Conservation (phyloP, 805 yeast species). For the Starmerella vaccinii region DNA sequence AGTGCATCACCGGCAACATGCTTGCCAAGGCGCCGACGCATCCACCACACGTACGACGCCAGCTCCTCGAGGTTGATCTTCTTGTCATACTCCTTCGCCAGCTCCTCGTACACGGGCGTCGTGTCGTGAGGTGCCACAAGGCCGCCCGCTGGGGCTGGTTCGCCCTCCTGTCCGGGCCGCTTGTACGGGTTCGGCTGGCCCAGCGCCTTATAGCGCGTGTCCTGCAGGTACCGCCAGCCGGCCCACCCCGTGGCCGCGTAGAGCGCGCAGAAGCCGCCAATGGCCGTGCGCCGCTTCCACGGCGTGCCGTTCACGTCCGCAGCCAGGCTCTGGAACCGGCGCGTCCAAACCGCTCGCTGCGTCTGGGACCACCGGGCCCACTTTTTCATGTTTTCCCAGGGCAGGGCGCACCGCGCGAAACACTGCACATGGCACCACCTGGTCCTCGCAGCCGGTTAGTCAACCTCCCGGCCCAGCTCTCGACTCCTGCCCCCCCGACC, state of each 20-base stretch:
- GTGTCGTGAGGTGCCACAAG: conserved; percentile 47
- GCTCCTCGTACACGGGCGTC: conserved; percentile 49
- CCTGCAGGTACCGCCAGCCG: conserved; percentile 28
- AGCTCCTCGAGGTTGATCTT: conserved; percentile 69
- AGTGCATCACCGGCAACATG: conserved; percentile 79
- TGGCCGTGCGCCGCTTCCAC: conserved; percentile 21
- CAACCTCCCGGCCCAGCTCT: not conserved
- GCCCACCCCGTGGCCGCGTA: conserved; percentile 19
- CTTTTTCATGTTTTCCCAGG: not conserved
- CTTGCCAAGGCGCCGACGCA: conserved; percentile 70
- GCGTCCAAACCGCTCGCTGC: conserved; percentile 1
- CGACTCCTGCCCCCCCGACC: no score
- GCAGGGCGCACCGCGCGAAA: not conserved
- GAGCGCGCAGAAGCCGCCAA: conserved; percentile 16
- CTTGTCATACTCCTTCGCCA: conserved; percentile 72
- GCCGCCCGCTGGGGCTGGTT: conserved; percentile 10
- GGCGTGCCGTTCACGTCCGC: conserved; percentile 17
- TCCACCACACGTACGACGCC: conserved; percentile 36
- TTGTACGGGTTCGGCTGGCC: conserved; percentile 30
- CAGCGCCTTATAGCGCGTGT: conserved; percentile 31
- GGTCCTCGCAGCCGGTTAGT: conserved; percentile 1
- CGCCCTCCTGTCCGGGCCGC: conserved; percentile 6
- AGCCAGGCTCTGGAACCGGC: not conserved
- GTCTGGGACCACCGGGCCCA: conserved; percentile 6
- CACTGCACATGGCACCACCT: not conserved